Conservation (phyloP, 2,329 filamentous ascomycete genomes). For the Colletotrichum eremochloae region DNA sequence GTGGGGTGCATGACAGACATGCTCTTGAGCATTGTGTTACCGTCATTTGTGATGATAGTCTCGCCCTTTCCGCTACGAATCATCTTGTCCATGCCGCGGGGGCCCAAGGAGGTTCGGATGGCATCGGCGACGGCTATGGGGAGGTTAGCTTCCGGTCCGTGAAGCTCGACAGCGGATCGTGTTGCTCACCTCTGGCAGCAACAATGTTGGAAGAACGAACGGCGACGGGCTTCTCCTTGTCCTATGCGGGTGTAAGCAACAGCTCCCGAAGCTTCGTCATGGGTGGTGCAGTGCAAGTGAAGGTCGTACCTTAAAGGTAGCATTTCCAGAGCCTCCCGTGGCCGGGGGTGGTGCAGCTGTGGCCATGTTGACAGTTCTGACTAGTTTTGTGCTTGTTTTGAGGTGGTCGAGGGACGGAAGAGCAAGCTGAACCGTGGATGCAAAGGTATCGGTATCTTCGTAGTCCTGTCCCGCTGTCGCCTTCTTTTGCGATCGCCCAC, state of each 20-base stretch:
- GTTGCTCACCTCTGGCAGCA: slow-evolving; percentile 84
- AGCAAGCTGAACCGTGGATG: slow-evolving; percentile 26
- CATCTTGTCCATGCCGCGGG: slow-evolving; percentile 99
- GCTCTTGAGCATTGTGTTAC: slow-evolving; percentile 98
- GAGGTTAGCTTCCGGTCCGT: slow-evolving; percentile 43
- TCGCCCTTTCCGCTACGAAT: slow-evolving; percentile 97
- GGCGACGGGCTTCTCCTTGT: slow-evolving; percentile 98
- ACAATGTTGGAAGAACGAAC: slow-evolving; percentile 97
- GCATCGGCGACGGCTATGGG: slow-evolving; percentile 91
- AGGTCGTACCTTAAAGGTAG: slow-evolving; percentile 67
- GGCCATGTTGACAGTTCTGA: slow-evolving; percentile 55
- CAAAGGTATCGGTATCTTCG: slow-evolving; percentile 37
- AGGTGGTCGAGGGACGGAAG: slow-evolving; percentile 3
- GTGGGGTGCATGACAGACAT: slow-evolving; percentile 99
- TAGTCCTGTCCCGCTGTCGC: slow-evolving; percentile 42
- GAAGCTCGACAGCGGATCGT: slow-evolving; percentile 2
- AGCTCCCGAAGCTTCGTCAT: slow-evolving; percentile 51
- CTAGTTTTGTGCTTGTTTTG: slow-evolving; percentile 16
- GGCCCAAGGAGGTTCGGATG: slow-evolving; percentile 94
- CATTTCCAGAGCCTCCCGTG: slow-evolving; percentile 60
- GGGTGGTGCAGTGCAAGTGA: slow-evolving; percentile 16
- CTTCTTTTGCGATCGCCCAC: slow-evolving; percentile 44
- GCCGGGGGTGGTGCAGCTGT: slow-evolving; percentile 58
- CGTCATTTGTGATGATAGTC: slow-evolving; percentile 99
- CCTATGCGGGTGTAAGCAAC: slow-evolving; percentile 61